Evolutionary conservation across 345 rosid species (phyloP), one percentile per base, ranked within the genome.

Genomic region (Populus simonii): DNA sequence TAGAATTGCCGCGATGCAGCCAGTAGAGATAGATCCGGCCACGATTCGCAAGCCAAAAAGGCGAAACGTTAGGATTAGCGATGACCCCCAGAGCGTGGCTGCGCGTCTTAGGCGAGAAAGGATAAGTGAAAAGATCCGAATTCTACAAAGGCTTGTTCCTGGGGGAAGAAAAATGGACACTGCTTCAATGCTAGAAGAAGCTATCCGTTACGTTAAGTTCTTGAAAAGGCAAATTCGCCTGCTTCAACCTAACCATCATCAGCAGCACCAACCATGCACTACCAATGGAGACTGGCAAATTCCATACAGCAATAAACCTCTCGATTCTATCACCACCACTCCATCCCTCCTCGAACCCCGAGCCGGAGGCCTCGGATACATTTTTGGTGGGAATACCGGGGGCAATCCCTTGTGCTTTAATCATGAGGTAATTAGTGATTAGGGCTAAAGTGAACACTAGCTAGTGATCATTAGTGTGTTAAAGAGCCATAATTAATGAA

Each of bases 121-220:
- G 81, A 94, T 96, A 76, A 94, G 98, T 72, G 99, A 96, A 80
- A 96, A 87, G 89, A 91, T 94, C 25, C 84, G 98, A 76, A 94
- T 93, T 68, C 89, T 96, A 1, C 98, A 94, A 73, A 84, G 97
- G 75, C 94, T 94, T 2, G 98, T 96, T 45, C 99, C 98, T 0
- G 99, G 98, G 4, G 99, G 98, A 10, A 94, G 90, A 12, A 96
- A 94, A 79, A 85, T 96, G 91, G 99, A 96, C 89, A 94, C 98
- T 0, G 99, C 98, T 16, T 91, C 98, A 29, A 96, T 96, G 98
- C 89, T 96, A 0, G 97, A 92, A 1, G 99, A 96, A 84, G 97
- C 99, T 15, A 88, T 91, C 73, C 88, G 94, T 27, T 96, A 96
- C 68, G 97, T 92, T 71, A 96, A 92, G 89, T 96, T 94, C 95